Percentiles rank a stretch among this genome's conserved stretches.
Conservation (phyloP, 2,329 filamentous ascomycete genomes). For the Fusarium praegraminearum region DNA sequence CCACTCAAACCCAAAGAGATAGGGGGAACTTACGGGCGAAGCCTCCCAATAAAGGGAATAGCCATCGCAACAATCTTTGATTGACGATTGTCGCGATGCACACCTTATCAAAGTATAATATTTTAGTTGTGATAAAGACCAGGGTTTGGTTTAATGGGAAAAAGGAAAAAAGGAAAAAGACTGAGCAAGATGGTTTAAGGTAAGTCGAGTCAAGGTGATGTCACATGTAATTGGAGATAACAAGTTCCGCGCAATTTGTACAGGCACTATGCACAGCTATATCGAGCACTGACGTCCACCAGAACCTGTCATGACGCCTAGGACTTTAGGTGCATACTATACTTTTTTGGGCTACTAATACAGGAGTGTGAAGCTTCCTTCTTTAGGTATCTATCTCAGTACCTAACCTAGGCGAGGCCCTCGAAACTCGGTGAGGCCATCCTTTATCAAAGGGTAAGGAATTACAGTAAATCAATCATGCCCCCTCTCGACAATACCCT, state of each 20-base stretch:
- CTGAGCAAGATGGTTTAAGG: slow-evolving; percentile 10
- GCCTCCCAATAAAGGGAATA: slow-evolving; percentile 65
- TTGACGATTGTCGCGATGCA: slow-evolving; percentile 13
- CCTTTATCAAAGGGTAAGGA: neutral
- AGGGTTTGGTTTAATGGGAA: slow-evolving; percentile 21
- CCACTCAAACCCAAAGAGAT: slow-evolving; percentile 6
- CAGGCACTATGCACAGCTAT: neutral
- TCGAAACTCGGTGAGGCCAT: slow-evolving; percentile 17
- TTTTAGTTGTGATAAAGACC: slow-evolving; percentile 15
- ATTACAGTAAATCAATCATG: slow-evolving; percentile 12
- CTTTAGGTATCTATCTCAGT: neutral
- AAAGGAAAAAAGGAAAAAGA: slow-evolving; percentile 12
- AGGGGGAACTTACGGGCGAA: slow-evolving; percentile 60
- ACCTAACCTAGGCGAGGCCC: neutral
- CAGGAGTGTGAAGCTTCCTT: neutral
- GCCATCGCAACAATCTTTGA: slow-evolving; percentile 56
- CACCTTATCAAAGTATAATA: slow-evolving; percentile 6
- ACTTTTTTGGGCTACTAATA: slow-evolving; percentile 27
- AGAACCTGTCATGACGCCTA: slow-evolving; percentile 28
- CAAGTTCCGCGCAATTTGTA: neutral
- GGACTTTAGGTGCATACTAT: slow-evolving; percentile 26
- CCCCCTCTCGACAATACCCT: slow-evolving; percentile 1
- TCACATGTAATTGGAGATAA: slow-evolving; percentile 47
- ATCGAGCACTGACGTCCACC: slow-evolving; percentile 27
- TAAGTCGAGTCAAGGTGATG: slow-evolving; percentile 40